Evolutionary conservation across 371 early-diverging fungal genomes (phyloP).

Genomic region (Capillidium rhysosporum): DNA sequence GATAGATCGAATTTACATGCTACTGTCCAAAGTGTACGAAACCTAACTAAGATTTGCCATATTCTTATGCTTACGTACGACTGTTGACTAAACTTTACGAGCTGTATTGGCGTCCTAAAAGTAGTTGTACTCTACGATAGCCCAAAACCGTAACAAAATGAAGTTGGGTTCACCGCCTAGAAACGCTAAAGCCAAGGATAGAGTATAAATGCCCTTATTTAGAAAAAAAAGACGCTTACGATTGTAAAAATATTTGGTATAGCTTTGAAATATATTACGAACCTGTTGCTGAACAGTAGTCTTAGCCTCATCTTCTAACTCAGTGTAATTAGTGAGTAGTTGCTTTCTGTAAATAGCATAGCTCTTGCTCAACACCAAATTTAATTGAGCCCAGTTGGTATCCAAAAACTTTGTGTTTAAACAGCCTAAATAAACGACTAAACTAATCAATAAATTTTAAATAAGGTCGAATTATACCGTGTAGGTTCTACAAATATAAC

Average conservation of each 20-base stretch:
- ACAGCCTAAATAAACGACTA: background rate
- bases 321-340: background rate
- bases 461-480: background rate
- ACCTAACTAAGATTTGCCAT: background rate
- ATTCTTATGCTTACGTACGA: background rate
- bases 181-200: background rate
- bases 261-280: background rate
- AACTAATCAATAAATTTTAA: background rate
- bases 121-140: background rate
- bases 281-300: too few relatives aligned
- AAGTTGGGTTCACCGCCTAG: background rate
- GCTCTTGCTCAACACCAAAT: background rate
- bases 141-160: background rate
- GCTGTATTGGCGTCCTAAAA: background rate
- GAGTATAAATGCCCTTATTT: background rate
- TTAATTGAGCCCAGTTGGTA: background rate
- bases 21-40: background rate
- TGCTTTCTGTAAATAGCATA: background rate
- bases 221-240: background rate
- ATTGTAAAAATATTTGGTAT: background rate
- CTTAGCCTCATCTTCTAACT: too few relatives aligned
- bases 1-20: too few relatives aligned
- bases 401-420: background rate
- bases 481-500: background rate
- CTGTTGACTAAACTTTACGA: background rate